A percentile compares a stretch with the other conserved stretches of the same genome.
Conservation (phyloP, 2,329 filamentous ascomycete species). For the Cladophialophora psammophila region DNA sequence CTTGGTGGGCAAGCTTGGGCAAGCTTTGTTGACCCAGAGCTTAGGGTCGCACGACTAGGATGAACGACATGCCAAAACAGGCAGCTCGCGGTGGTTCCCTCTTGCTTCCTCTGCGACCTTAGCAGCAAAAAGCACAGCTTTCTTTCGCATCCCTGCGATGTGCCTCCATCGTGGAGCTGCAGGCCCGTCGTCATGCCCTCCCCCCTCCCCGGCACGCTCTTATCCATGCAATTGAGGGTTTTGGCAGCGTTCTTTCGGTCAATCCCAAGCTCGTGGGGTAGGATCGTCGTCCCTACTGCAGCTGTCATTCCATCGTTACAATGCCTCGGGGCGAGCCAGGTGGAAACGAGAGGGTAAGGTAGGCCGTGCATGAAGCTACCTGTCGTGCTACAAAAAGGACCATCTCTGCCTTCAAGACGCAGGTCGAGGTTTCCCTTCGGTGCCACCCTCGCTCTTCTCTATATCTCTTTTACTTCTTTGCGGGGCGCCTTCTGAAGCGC, state of each 20-base stretch:
- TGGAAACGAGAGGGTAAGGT: neutral
- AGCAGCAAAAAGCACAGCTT: neutral
- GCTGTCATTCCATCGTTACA: slow-evolving; percentile 2
- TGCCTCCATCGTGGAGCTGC: neutral
- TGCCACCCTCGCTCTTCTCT: neutral
- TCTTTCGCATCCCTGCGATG: neutral
- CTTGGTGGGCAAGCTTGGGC: neutral
- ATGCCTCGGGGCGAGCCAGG: slow-evolving; percentile 7
- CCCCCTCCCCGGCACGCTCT: neutral
- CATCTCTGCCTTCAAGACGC: neutral
- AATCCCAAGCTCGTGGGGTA: slow-evolving; percentile 13
- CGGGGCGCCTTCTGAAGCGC: neutral
- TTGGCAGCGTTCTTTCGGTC: slow-evolving; percentile 12
- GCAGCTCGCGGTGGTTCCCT: slow-evolving; percentile 20
- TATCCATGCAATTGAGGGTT: slow-evolving; percentile 5
- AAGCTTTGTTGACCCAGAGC: slow-evolving; percentile 16
- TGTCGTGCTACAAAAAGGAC: neutral
- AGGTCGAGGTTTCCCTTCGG: neutral
- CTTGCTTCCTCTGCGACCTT: neutral
- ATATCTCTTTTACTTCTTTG: neutral
- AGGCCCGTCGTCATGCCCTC: slow-evolving; percentile 7
- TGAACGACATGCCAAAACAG: slow-evolving; percentile 19
- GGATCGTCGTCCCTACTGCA: slow-evolving; percentile 13
- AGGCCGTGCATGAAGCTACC: neutral
- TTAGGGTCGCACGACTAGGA: neutral